Base-by-base conservation (phyloP, 306 rosid genomes). In the Echinosophora koreensis region DNA sequence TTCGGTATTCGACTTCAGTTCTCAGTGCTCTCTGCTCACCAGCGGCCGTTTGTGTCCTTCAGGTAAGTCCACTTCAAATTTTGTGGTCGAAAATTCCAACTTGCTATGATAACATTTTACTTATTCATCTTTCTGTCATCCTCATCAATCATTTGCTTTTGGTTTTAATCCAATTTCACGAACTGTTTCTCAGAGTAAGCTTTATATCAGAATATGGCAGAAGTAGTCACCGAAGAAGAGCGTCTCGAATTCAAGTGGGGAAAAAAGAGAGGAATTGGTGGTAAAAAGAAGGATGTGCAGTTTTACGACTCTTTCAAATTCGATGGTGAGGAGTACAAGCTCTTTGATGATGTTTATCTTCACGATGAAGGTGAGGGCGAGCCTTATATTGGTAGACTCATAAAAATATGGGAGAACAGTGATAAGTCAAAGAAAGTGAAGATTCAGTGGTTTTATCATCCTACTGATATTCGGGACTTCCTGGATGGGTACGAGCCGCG, bases 361-460 rank as follows among this genome's bases (percentile, higher is more conserved):
- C 83, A 79, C 38, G 81, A 54, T 44, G 94, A 85, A 10, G 86
- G 71, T 30, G 91, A 82, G 30, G 17, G 77, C 0, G 92, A 86
- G 50, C 98, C 94, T 13, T 75, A 67, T 60, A 77, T 92, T 15
- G 97, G 96, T 1, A 92, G 85, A 67, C 78, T 94, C 69, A 78
- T 91, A 22, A 90, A 92, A 86, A 86, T 94, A 9, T 89, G 94
- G 96, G 89, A 89, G 82, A 75, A 60, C 58, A 42, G 64, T 18
- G 87, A 90, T 15, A 87, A 82, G 80, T 5, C 78, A 3, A 89
- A 68, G 87, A 90, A 84, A 73, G 87, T 92, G 17, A 88, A 90
- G 79, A 74, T 92, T 66, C 82, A 89, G 5, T 92, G 98, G 98
- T 92, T 90, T 52, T 90, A 92, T 62, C 93, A 86, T 13, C 91